Percentiles rank a stretch among this genome's conserved stretches.
phyloP scores from a whole-genome alignment of 192 early-diverging fungal species.

The Allomyces macrogynus region DNA sequence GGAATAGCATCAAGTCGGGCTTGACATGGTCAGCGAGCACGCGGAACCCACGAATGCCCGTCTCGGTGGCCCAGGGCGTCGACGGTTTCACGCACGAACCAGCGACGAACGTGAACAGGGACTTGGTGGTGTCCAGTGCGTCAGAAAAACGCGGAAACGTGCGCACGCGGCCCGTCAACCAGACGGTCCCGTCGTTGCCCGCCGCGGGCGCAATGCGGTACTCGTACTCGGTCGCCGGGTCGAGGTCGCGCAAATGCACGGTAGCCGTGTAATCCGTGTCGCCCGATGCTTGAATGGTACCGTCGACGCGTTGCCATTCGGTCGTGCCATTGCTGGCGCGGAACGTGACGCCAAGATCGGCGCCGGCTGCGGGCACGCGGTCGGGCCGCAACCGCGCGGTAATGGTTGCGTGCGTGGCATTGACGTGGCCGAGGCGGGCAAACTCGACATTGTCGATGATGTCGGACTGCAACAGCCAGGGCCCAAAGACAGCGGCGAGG shows the following conservation, averaged over 20 bases:
- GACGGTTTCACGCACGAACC: conserved; percentile 30
- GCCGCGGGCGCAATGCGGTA: neutral
- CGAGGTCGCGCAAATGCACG: conserved; percentile 7
- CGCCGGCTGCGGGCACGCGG: conserved; percentile 8
- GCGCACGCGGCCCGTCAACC: neutral
- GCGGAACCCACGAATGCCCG: conserved; percentile 18
- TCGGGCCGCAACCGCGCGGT: conserved; percentile 15
- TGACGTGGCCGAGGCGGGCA: conserved; percentile 17
- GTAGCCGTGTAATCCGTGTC: conserved; percentile 13
- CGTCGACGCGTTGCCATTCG: conserved; percentile 15
- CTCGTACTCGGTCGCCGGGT: conserved; percentile 14
- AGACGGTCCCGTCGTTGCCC: neutral
- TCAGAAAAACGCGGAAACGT: neutral
- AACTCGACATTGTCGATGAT: conserved; percentile 8
- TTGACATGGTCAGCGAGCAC: conserved; percentile 5
- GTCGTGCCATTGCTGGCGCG: neutral
- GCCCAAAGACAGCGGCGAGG: conserved; percentile 9
- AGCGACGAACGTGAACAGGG: conserved; percentile 14
- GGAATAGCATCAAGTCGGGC: conserved; percentile 16
- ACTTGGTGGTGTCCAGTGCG: conserved; percentile 1
- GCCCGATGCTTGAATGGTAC: conserved; percentile 9
- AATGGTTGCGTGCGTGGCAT: conserved; percentile 16
- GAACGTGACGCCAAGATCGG: neutral
- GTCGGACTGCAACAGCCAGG: conserved; percentile 9
- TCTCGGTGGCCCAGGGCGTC: conserved; percentile 14